Conservation (phyloP, 306 rosid species). For the Biancaea sappan region DNA sequence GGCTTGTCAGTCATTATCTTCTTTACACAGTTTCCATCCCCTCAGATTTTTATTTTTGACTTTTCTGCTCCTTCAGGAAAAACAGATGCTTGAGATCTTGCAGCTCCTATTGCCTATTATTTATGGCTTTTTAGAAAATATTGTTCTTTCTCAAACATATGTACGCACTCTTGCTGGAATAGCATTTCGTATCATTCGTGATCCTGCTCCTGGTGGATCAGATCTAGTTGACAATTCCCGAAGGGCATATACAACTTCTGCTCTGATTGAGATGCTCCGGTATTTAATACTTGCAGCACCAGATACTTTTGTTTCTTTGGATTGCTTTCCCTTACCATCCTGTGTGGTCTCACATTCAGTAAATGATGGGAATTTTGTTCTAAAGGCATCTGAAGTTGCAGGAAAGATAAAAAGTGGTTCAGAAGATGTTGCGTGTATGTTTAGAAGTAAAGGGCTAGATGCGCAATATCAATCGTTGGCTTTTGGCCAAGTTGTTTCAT, state of each 20-base stretch:
- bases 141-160: constrained; percentile 86
- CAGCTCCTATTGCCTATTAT: constrained; percentile 90
- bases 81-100: constrained; percentile 73
- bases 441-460: constrained; percentile 72
- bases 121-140: constrained; percentile 79
- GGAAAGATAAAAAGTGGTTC: constrained; percentile 57
- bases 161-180: constrained; percentile 77
- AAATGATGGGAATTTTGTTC: constrained; percentile 65
- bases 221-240: constrained; percentile 89
- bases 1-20: not conserved
- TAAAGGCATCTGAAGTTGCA: constrained; percentile 63
- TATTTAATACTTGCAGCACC: constrained; percentile 82
- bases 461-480: constrained; percentile 71
- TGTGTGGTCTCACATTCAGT: constrained; percentile 72
- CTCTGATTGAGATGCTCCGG: constrained; percentile 87
- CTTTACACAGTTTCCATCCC: constrained; percentile 10
- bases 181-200: constrained; percentile 71
- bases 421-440: constrained; percentile 50
- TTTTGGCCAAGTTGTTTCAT: constrained; percentile 64
- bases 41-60: constrained; percentile 36
- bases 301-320: constrained; percentile 89
- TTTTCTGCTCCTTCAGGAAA: constrained; percentile 61
- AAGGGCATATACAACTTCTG: constrained; percentile 76
- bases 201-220: constrained; percentile 90
- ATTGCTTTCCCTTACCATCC: constrained; percentile 89